Base-by-base conservation (phyloP, 2,329 filamentous ascomycete species). In the Penicillium digitatum region DNA sequence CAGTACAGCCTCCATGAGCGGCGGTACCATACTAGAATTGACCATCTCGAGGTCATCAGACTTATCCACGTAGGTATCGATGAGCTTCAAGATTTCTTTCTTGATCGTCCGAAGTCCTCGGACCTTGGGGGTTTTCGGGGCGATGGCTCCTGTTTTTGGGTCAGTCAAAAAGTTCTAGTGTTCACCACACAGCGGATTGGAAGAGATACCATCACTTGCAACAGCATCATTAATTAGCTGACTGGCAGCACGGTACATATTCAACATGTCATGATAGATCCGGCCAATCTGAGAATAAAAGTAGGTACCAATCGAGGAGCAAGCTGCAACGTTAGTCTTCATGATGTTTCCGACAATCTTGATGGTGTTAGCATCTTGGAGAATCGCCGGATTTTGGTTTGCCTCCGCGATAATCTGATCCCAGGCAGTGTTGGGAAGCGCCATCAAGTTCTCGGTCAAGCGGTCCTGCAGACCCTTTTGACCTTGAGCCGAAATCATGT, bases 291-390 rank as follows among this genome's bases (percentile, higher is more conserved):
- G 94, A 12, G 94, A 93, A 69, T 96, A 96, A 75, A 99, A 99
- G 76, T 97, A 99, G 49, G 90, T 86, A 32, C 95, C 94, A 55
- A 99, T 94, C 0, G 94, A 97, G 34, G 89, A 90, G 74, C 94
- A 99, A 34, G 94, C 94, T n/a, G 95, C 93, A 5, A 99, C 94
- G 67, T 99, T 99, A 0, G 94, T 99, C 83, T 99, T 99, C 94
- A 99, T 99, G 71, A 99, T 96, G 76, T 99, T 99, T 63, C 94
- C 94, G 60, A 99, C 92, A 63, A 99, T 87, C 79, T 99, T 99
- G 78, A 99, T 97, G 0, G 92, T 95, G 65, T 99, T 92, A 11
- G 87, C 81, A 68, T 97, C 91, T 72, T 97, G 90, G 12, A 99
- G 81, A 63, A 94, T 91, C 22, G 86, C 82, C 0, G 94, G 90